Conservation (phyloP, 2,329 filamentous ascomycete genomes). For the Colletotrichum australisinense region DNA sequence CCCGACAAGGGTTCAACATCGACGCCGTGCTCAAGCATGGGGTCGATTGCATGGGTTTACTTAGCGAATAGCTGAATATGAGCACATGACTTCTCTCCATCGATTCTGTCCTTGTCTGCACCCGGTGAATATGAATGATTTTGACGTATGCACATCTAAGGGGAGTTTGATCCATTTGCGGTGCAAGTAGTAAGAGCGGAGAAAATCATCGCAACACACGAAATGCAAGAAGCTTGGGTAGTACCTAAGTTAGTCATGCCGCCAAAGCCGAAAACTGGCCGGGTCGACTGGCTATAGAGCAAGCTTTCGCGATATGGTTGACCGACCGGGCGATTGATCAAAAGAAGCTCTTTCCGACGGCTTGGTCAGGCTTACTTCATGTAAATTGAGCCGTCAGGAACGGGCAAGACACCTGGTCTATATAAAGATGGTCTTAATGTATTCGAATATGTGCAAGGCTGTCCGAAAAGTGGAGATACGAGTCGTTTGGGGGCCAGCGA, state of each 20-base stretch:
- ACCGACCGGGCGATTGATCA: background rate
- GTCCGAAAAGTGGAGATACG: background rate
- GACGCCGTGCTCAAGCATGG: background rate
- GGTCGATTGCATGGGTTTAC: conserved; percentile 14
- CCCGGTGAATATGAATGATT: background rate
- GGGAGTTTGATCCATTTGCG: no score
- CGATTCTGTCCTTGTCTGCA: background rate
- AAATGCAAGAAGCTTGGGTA: background rate
- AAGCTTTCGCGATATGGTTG: background rate
- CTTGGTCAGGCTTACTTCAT: background rate
- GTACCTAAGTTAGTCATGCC: background rate
- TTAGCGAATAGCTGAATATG: conserved; percentile 12
- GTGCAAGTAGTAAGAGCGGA: background rate
- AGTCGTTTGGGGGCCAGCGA: no score
- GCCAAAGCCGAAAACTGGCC: background rate
- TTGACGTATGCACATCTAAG: no score
- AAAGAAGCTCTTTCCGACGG: background rate
- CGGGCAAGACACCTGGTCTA: background rate
- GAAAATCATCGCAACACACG: background rate
- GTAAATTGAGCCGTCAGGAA: background rate
- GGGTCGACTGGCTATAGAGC: background rate
- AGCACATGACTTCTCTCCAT: conserved; percentile 8
- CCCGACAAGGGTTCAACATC: conserved; percentile 25
- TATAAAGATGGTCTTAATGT: background rate
- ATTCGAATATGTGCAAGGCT: background rate